phyloP scores from a whole-genome alignment of 257 asterid species.

The Solanum commersonii region DNA sequence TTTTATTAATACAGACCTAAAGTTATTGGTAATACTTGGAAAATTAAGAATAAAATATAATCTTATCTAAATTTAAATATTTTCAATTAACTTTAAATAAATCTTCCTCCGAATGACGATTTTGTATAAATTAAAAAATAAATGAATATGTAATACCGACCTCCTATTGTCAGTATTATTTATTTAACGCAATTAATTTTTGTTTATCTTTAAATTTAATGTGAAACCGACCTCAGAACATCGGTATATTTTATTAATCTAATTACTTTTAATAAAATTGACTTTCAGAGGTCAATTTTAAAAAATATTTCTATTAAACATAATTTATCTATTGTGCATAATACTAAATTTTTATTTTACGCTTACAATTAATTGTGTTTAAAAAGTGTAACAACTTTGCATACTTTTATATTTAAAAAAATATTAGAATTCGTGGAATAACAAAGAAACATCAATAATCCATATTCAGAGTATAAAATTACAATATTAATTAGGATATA shows the following conservation, averaged over 20 bases:
- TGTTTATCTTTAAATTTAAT: no score
- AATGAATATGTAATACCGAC: background rate
- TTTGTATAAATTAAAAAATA: no score
- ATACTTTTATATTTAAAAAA: background rate
- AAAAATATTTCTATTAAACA: no score
- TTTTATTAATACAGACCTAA: no score
- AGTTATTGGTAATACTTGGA: no score
- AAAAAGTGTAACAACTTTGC: background rate
- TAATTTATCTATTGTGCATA: background rate
- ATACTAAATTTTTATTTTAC: background rate
- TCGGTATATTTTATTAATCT: no score
- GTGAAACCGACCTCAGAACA: background rate
- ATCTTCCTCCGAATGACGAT: background rate
- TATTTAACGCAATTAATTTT: no score
- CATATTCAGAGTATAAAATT: background rate
- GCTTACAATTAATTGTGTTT: background rate
- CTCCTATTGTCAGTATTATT: background rate
- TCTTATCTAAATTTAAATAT: background rate
- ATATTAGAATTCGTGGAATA: background rate
- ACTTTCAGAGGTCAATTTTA: background rate
- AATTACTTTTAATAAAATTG: no score
- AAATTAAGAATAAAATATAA: no score
- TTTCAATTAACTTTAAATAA: background rate
- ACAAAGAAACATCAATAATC: background rate
- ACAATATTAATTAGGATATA: no score